Percentiles rank a stretch among this genome's conserved stretches.
Conservation (phyloP, 768 basidiomycete species). For the Termitomyces sp. region DNA sequence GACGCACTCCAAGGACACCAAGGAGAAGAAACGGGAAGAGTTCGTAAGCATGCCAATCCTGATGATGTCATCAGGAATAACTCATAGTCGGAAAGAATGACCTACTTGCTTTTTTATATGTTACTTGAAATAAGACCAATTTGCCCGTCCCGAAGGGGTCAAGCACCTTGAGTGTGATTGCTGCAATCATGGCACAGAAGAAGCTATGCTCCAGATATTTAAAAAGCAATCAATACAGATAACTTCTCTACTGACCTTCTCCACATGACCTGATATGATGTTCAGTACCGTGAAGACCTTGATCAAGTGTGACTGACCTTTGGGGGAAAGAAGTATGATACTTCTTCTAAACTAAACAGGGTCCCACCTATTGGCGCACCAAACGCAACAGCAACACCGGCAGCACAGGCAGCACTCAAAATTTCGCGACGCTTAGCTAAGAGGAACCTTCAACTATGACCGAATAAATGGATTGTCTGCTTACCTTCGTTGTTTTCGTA, state of each 20-base stretch:
- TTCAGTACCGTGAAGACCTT: background rate
- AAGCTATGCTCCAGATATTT: constrained; percentile 53
- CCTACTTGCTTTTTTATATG: constrained; percentile 66
- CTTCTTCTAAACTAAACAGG: constrained; percentile 91
- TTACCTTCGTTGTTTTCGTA: constrained; percentile 94
- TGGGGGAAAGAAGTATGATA: constrained; percentile 94
- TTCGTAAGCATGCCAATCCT: constrained; percentile 95
- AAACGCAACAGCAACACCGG: constrained; percentile 96
- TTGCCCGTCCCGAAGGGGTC: constrained; percentile 97
- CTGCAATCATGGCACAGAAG: constrained; percentile 97
- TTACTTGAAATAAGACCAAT: constrained; percentile 87
- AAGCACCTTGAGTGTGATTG: constrained; percentile 86
- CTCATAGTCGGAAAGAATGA: background rate
- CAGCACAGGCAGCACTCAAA: constrained; percentile 92
- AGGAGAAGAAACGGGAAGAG: constrained; percentile 79
- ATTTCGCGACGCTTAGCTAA: constrained; percentile 91
- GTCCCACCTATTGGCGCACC: constrained; percentile 96
- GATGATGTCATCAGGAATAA: background rate
- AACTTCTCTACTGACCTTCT: constrained; percentile 53
- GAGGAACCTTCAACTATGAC: background rate
- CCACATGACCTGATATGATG: constrained; percentile 74
- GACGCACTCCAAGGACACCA: constrained; percentile 80
- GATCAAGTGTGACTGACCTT: constrained; percentile 43
- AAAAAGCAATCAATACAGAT: constrained; percentile 20
- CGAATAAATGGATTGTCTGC: constrained; percentile 7